phyloP scores from a whole-genome alignment of 2,329 filamentous ascomycete species.

The Talaromyces sp. region DNA sequence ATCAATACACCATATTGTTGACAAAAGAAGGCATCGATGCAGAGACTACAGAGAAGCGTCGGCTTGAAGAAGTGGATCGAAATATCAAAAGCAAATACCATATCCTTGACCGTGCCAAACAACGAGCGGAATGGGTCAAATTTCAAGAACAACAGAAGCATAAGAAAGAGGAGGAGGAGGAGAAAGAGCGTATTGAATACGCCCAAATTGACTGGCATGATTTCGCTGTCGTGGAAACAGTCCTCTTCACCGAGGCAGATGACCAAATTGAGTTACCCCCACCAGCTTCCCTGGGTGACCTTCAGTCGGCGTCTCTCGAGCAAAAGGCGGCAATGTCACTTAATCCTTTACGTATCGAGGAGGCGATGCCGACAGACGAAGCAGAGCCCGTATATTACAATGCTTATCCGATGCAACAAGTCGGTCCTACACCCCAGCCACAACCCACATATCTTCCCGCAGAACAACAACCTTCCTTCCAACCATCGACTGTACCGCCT shows the following conservation, averaged over 20 bases:
- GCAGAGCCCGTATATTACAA: constrained; percentile 54
- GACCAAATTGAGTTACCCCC: constrained; percentile 82
- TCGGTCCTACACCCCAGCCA: constrained; percentile 35
- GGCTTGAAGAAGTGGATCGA: constrained; percentile 67
- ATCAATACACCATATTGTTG: constrained; percentile 84
- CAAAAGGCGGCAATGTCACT: constrained; percentile 91
- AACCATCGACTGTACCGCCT: constrained; percentile 33
- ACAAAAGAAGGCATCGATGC: constrained; percentile 66
- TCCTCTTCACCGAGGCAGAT: constrained; percentile 85
- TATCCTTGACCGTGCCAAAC: constrained; percentile 74
- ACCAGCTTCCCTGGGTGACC: constrained; percentile 82
- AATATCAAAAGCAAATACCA: constrained; percentile 78
- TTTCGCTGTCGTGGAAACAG: constrained; percentile 92
- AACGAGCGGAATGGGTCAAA: constrained; percentile 82
- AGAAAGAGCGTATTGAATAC: constrained; percentile 73
- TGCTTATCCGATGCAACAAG: constrained; percentile 42
- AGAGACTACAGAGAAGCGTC: constrained; percentile 67
- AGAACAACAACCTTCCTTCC: constrained; percentile 23
- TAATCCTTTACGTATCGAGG: constrained; percentile 79
- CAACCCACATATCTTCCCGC: constrained; percentile 28
- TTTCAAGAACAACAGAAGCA: constrained; percentile 80
- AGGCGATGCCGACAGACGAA: constrained; percentile 83
- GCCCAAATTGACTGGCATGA: constrained; percentile 97
- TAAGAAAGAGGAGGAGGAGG: constrained; percentile 82
- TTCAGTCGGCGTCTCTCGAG: constrained; percentile 91